phyloP scores from a whole-genome alignment of 2,329 filamentous ascomycete species.

The Tolypocladium tundrense region DNA sequence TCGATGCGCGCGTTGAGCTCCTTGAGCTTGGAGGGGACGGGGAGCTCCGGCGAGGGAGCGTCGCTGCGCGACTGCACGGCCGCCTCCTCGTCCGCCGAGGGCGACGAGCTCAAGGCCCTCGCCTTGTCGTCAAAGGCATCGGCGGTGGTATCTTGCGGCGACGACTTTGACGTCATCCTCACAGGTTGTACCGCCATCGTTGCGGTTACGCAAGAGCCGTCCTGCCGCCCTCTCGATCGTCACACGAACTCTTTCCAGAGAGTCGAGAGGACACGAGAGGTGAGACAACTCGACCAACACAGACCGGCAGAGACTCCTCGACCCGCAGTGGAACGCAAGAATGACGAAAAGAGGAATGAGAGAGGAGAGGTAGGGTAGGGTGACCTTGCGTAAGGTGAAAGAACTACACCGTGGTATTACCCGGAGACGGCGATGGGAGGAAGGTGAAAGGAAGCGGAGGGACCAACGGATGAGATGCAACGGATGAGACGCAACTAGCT shows the following conservation, averaged over 20 bases:
- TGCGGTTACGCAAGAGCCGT: background rate
- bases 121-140: background rate
- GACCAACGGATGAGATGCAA: background rate
- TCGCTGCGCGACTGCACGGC: background rate
- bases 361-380: background rate
- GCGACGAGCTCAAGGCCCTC: background rate
- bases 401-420: background rate
- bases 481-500: background rate
- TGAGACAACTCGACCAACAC: background rate
- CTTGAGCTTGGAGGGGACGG: background rate
- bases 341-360: background rate
- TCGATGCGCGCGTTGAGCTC: slow-evolving; percentile 16
- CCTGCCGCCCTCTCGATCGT: background rate
- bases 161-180: background rate
- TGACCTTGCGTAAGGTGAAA: background rate
- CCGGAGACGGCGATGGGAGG: background rate
- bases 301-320: background rate
- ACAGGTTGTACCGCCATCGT: background rate
- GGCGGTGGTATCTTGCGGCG: background rate
- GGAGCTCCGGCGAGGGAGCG: background rate
- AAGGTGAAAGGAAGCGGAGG: background rate
- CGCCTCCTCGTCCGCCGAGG: background rate
- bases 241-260: background rate
- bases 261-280: background rate
- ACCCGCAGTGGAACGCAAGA: background rate